Conservation (phyloP, 805 yeast genomes). For the Ogataea nonfermentans region DNA sequence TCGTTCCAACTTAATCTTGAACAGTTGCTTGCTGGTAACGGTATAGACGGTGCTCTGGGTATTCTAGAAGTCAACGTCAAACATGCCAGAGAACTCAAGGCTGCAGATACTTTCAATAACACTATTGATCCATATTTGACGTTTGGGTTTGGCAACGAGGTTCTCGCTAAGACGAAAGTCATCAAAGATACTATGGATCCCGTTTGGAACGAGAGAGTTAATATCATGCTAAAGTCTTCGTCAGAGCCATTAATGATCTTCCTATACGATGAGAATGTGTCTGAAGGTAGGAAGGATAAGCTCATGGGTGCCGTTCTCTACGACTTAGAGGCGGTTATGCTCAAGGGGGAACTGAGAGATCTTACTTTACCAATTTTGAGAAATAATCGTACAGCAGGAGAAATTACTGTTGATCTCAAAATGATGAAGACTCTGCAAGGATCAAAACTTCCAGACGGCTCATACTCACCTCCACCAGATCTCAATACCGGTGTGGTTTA, state of each 20-base stretch:
- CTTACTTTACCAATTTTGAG: constrained; percentile 60
- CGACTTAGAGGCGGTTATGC: constrained; percentile 65
- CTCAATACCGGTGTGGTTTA: constrained; percentile 89
- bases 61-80: constrained; percentile 69
- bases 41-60: constrained; percentile 81
- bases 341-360: constrained; percentile 48
- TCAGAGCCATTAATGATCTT: constrained; percentile 79
- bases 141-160: constrained; percentile 57
- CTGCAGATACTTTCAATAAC: constrained; percentile 67
- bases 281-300: constrained; percentile 70
- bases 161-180: constrained; percentile 66
- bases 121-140: constrained; percentile 89
- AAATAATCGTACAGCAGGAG: constrained; percentile 84
- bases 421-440: constrained; percentile 74
- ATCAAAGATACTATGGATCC: constrained; percentile 70
- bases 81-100: constrained; percentile 65
- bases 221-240: constrained; percentile 67
- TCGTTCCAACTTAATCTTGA: constrained; percentile 92
- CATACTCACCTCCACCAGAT: constrained; percentile 82
- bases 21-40: constrained; percentile 81
- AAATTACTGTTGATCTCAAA: constrained; percentile 63
- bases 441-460: constrained; percentile 70
- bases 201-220: constrained; percentile 77
- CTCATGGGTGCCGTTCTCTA: constrained; percentile 73
- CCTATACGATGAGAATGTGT: constrained; percentile 65